A percentile compares a stretch with the other conserved stretches of the same genome.
phyloP scores from a whole-genome alignment of 1,284 basidiomycete species.

The Cryptococcus sp. region DNA sequence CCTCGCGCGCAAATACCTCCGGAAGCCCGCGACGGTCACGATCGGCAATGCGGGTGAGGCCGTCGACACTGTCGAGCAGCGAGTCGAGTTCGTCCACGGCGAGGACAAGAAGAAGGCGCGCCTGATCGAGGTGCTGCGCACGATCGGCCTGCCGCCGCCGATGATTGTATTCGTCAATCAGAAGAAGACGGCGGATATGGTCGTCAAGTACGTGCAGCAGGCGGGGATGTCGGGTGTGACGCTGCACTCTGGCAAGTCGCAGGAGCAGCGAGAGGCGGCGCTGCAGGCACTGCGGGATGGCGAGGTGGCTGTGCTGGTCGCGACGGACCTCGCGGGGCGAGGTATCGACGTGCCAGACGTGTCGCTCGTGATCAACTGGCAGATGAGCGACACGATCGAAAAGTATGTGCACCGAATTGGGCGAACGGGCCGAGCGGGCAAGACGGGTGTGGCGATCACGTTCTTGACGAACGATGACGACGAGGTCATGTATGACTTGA shows the following conservation, averaged over 20 bases:
- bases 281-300: slow-evolving; percentile 81
- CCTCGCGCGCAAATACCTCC: slow-evolving; percentile 88
- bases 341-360: slow-evolving; percentile 95
- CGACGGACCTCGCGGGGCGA: slow-evolving; percentile 94
- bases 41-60: slow-evolving; percentile 97
- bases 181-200: slow-evolving; percentile 96
- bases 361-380: slow-evolving; percentile 89
- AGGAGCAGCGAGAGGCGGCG: slow-evolving; percentile 92
- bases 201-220: slow-evolving; percentile 84
- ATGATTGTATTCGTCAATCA: slow-evolving; percentile 99
- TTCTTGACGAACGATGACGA: slow-evolving; percentile 95
- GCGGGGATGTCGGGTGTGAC: slow-evolving; percentile 79
- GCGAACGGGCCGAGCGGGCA: slow-evolving; percentile 95
- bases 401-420: slow-evolving; percentile 87
- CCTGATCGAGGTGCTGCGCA: slow-evolving; percentile 86
- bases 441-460: slow-evolving; percentile 86
- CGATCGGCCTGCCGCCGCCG: slow-evolving; percentile 73
- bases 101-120: slow-evolving; percentile 88
- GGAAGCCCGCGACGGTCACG: slow-evolving; percentile 88
- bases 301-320: slow-evolving; percentile 80
- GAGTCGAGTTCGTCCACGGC: slow-evolving; percentile 85
- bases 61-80: slow-evolving; percentile 95
- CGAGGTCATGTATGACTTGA: slow-evolving; percentile 82
- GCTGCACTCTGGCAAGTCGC: slow-evolving; percentile 94
- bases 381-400: slow-evolving; percentile 94